Percentiles rank a stretch among this genome's conserved stretches.
Evolutionary conservation across 768 basidiomycete genomes (phyloP).

Genomic region (Serpula lacrymans): DNA sequence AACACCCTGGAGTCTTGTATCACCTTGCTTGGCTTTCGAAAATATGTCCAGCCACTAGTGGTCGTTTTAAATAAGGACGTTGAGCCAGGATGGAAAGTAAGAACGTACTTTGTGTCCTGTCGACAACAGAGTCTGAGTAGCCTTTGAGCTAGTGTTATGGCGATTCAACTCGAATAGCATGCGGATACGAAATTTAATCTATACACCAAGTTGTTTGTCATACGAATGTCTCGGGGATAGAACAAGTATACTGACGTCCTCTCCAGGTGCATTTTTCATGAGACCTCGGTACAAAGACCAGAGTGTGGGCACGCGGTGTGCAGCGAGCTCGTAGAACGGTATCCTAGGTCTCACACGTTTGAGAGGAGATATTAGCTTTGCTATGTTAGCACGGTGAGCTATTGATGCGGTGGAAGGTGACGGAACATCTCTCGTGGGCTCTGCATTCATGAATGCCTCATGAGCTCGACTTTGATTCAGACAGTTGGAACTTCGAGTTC

Average conservation of each 20-base stretch:
- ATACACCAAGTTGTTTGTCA: constrained; percentile 7
- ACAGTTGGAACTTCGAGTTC: too few species aligned
- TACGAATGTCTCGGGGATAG: neutral
- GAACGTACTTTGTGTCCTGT: constrained; percentile 55
- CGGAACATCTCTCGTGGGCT: constrained; percentile 5
- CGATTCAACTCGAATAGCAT: constrained; percentile 51
- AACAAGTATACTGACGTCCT: constrained; percentile 42
- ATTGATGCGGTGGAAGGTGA: constrained; percentile 30
- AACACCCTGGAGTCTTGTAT: constrained; percentile 41
- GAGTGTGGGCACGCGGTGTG: constrained; percentile 74
- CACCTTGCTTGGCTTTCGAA: constrained; percentile 48
- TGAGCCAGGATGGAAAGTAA: neutral
- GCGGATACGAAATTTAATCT: constrained; percentile 60
- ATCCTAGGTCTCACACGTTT: constrained; percentile 56
- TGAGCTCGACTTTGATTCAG: too few species aligned
- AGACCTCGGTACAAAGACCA: constrained; percentile 77
- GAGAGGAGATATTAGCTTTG: constrained; percentile 50
- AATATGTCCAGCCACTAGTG: constrained; percentile 61
- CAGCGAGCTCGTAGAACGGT: constrained; percentile 65
- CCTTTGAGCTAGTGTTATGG: constrained; percentile 49
- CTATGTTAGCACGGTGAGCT: constrained; percentile 51
- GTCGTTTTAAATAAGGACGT: neutral
- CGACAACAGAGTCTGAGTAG: constrained; percentile 43
- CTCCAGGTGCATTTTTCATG: constrained; percentile 49
- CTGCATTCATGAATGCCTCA: too few species aligned